phyloP scores from a whole-genome alignment of 179 eudicot species.

The Vitellaria paradoxa region DNA sequence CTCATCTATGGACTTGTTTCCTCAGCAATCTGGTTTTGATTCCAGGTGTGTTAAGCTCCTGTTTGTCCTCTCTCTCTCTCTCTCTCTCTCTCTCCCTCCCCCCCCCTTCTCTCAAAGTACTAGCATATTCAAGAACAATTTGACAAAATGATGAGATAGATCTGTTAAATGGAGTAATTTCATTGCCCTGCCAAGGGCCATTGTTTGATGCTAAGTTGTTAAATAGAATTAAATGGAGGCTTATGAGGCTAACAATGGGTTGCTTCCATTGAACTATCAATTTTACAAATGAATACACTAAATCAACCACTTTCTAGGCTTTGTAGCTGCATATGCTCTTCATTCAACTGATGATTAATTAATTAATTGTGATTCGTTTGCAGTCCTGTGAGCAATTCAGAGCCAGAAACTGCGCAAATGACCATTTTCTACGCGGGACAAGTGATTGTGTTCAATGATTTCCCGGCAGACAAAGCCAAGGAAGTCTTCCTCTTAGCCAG shows the following conservation, averaged over 20 bases:
- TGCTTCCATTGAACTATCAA: too few species aligned
- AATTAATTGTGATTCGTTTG: neutral
- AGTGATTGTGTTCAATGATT: conserved; percentile 65
- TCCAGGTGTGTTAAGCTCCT: conserved; percentile 22
- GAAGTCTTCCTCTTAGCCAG: conserved; percentile 64
- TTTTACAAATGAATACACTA: too few species aligned
- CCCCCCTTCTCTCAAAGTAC: too few species aligned
- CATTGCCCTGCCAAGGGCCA: too few species aligned
- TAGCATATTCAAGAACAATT: too few species aligned
- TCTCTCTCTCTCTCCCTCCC: neutral
- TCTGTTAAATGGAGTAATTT: too few species aligned
- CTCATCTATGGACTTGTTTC: conserved; percentile 38
- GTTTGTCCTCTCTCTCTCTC: too few species aligned
- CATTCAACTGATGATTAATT: neutral
- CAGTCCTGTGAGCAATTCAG: conserved; percentile 22
- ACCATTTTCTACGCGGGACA: conserved; percentile 80
- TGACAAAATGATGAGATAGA: too few species aligned
- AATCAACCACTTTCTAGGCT: too few species aligned
- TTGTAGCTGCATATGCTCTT: neutral
- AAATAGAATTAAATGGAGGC: too few species aligned
- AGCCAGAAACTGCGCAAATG: conserved; percentile 55
- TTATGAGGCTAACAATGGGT: too few species aligned
- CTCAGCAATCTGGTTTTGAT: conserved; percentile 43
- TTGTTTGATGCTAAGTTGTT: too few species aligned
- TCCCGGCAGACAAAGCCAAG: conserved; percentile 60